A percentile compares a stretch with the other conserved stretches of the same genome.
Conservation (phyloP, 108 stramenopile genomes). For the Parietichytrium sp. region DNA sequence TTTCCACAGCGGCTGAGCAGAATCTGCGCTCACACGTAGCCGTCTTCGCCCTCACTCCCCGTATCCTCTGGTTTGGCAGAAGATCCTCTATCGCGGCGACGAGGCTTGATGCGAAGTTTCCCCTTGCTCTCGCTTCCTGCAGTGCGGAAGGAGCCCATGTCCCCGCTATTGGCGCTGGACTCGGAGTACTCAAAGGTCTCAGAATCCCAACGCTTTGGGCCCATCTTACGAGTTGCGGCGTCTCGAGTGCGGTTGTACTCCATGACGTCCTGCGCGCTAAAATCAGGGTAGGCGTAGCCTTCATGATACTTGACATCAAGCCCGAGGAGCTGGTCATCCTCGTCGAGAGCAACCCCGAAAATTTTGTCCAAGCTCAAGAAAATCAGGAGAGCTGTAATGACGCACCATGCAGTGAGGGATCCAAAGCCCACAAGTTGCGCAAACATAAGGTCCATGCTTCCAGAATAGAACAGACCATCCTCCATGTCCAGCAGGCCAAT, state of each 20-base stretch:
- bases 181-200: neutral
- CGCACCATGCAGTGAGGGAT: neutral
- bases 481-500: neutral
- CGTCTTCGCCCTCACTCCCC: too few relatives aligned
- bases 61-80: too few relatives aligned
- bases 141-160: too few relatives aligned
- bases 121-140: too few relatives aligned
- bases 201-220: too few relatives aligned
- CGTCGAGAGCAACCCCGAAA: constrained; percentile 25
- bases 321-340: constrained; percentile 34
- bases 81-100: too few relatives aligned
- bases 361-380: neutral
- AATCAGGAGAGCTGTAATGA: neutral
- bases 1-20: too few relatives aligned
- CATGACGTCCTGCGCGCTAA: constrained; percentile 35
- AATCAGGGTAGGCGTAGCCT: constrained; percentile 27
- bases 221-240: constrained; percentile 33
- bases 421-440: constrained; percentile 16
- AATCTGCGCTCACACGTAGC: too few relatives aligned
- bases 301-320: constrained; percentile 39
- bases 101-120: too few relatives aligned
- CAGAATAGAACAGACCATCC: neutral
- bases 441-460: neutral
- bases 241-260: constrained; percentile 40
- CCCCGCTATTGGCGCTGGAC: constrained; percentile 19